phyloP scores from a whole-genome alignment of 371 early-diverging fungal genomes.

The Amoeboradix gromovi region DNA sequence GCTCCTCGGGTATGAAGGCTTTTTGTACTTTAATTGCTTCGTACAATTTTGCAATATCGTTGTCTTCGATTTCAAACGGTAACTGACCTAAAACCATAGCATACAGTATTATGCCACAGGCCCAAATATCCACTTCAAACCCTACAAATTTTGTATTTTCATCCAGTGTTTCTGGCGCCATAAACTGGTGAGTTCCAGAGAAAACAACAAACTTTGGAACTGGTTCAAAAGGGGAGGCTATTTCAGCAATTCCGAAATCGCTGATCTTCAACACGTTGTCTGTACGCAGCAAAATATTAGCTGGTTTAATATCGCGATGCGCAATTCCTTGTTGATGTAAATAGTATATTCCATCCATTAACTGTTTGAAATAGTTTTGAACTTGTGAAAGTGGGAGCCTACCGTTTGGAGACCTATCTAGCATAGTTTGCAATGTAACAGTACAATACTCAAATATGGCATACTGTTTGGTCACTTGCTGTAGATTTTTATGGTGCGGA shows the following conservation, averaged over 20 bases:
- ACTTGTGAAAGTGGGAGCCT: not conserved
- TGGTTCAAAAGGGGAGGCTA: not conserved
- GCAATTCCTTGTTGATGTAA: not conserved
- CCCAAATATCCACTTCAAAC: conserved; percentile 5
- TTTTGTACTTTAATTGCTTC: not conserved
- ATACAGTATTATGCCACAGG: conserved; percentile 10
- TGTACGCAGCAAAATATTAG: not conserved
- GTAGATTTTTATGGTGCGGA: not conserved
- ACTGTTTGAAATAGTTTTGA: not conserved
- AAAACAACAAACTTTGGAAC: not conserved
- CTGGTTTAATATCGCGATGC: not conserved
- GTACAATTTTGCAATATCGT: not conserved
- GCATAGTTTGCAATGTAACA: not conserved
- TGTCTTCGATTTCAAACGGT: not conserved
- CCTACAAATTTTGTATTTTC: not conserved
- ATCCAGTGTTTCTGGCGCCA: not conserved
- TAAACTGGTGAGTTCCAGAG: not conserved
- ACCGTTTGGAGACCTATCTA: not conserved
- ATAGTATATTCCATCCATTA: not conserved
- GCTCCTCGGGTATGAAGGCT: not conserved
- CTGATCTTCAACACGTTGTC: not conserved
- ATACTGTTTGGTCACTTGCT: not conserved
- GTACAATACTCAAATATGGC: not conserved
- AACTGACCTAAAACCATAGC: conserved; percentile 8
- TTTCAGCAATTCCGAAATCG: not conserved